A percentile compares a stretch with the other conserved stretches of the same genome.
phyloP scores from a whole-genome alignment of 1,284 basidiomycete species.

The Ceratobasidium sp. region DNA sequence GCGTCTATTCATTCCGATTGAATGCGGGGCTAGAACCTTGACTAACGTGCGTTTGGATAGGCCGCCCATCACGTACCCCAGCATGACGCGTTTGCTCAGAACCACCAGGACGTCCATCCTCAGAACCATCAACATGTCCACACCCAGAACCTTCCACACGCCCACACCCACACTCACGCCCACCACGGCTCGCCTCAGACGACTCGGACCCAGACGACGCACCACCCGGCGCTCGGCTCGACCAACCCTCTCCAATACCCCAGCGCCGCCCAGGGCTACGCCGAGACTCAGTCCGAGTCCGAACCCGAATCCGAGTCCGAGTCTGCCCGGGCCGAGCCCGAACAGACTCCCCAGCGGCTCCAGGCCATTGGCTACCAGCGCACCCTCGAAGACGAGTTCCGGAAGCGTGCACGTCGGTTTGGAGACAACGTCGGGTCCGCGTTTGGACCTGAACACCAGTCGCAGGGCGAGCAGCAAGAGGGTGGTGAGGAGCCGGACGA shows the following conservation, averaged over 20 bases:
- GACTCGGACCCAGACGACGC: too few species aligned
- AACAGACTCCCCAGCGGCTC: background rate
- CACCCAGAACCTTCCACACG: too few species aligned
- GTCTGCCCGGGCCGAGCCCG: background rate
- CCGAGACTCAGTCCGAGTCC: background rate
- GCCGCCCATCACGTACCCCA: too few species aligned
- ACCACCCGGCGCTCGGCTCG: background rate
- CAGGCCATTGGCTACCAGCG: background rate
- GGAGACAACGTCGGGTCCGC: background rate
- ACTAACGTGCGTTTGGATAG: too few species aligned
- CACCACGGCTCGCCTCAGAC: too few species aligned
- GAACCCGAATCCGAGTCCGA: background rate
- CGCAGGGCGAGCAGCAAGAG: too few species aligned
- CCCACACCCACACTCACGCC: background rate
- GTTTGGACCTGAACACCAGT: background rate
- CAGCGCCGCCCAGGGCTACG: background rate
- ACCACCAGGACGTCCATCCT: background rate
- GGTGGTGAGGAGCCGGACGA: too few species aligned
- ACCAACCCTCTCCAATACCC: background rate
- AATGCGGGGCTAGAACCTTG: background rate
- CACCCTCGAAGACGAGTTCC: background rate
- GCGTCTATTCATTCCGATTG: background rate
- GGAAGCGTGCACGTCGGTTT: background rate
- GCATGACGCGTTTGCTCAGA: too few species aligned
- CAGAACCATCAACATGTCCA: background rate